Percentiles rank a stretch among this genome's conserved stretches.
Evolutionary conservation across 2,329 filamentous ascomycete species (phyloP).

Genomic region (Cladosporium sp.): DNA sequence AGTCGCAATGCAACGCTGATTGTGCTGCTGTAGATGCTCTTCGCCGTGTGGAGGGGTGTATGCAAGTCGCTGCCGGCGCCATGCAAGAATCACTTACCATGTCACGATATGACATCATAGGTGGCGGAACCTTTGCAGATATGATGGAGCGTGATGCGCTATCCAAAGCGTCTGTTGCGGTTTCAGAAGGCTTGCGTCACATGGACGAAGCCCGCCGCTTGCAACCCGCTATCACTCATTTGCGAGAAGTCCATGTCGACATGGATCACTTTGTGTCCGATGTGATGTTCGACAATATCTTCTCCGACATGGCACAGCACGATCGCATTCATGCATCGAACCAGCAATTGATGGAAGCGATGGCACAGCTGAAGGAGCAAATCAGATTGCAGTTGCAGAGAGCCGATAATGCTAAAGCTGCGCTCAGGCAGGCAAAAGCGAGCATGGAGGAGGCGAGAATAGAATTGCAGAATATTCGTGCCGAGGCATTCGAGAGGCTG

Average conservation of each 20-base stretch:
- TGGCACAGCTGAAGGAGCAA: constrained; percentile 20
- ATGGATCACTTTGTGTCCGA: constrained; percentile 28
- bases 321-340: constrained; percentile 24
- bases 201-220: constrained; percentile 22
- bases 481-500: constrained; percentile 27
- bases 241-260: constrained; percentile 24
- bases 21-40: constrained; percentile 35
- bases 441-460: constrained; percentile 21
- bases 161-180: constrained; percentile 14
- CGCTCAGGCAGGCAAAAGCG: constrained; percentile 16
- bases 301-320: constrained; percentile 28
- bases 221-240: constrained; percentile 21
- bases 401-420: constrained; percentile 14
- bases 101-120: constrained; percentile 47
- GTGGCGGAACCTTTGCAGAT: constrained; percentile 46
- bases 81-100: constrained; percentile 42
- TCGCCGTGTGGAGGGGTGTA: constrained; percentile 34
- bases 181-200: constrained; percentile 17
- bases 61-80: constrained; percentile 34
- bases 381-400: constrained; percentile 19
- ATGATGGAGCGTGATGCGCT: constrained; percentile 54
- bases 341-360: constrained; percentile 20
- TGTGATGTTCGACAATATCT: constrained; percentile 30
- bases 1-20: constrained; percentile 38
- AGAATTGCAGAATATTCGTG: constrained; percentile 28